Evolutionary conservation across 345 rosid species (phyloP).

Genomic region (Xanthoceras sorbifolium): DNA sequence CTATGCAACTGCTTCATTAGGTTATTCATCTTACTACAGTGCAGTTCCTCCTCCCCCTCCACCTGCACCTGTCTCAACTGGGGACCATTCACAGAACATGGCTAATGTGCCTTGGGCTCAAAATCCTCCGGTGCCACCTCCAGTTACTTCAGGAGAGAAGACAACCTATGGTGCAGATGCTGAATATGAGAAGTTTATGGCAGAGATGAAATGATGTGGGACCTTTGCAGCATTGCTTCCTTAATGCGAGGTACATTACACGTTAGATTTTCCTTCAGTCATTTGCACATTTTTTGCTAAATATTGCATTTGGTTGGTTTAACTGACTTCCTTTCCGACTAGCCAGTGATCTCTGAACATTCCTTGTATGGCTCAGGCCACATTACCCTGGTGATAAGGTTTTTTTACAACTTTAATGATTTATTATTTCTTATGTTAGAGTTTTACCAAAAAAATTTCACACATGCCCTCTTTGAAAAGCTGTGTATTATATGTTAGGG

Average conservation of each 20-base stretch:
- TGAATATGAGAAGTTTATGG: slow-evolving; percentile 96
- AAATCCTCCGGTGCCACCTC: slow-evolving; percentile 52
- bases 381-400: background rate
- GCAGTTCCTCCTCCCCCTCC: slow-evolving; percentile 76
- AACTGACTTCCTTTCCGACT: background rate
- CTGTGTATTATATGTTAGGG: background rate
- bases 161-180: slow-evolving; percentile 67
- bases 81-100: slow-evolving; percentile 60
- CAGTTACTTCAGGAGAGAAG: slow-evolving; percentile 57
- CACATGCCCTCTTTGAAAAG: background rate
- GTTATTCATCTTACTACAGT: slow-evolving; percentile 74
- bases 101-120: slow-evolving; percentile 77
- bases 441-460: background rate
- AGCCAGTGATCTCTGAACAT: slow-evolving; percentile 9
- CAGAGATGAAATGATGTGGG: slow-evolving; percentile 81
- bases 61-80: slow-evolving; percentile 46
- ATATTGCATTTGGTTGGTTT: slow-evolving; percentile 5
- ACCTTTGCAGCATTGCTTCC: slow-evolving; percentile 20
- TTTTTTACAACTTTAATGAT: background rate
- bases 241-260: slow-evolving; percentile 50
- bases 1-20: slow-evolving; percentile 51
- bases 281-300: background rate
- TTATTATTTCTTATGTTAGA: background rate
- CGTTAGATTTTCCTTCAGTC: background rate
- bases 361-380: background rate